Evolutionary conservation across 176 grass and related monocot genomes (phyloP), one percentile per base, ranked within the genome.

Genomic region (Thinopyrum elongatum): DNA sequence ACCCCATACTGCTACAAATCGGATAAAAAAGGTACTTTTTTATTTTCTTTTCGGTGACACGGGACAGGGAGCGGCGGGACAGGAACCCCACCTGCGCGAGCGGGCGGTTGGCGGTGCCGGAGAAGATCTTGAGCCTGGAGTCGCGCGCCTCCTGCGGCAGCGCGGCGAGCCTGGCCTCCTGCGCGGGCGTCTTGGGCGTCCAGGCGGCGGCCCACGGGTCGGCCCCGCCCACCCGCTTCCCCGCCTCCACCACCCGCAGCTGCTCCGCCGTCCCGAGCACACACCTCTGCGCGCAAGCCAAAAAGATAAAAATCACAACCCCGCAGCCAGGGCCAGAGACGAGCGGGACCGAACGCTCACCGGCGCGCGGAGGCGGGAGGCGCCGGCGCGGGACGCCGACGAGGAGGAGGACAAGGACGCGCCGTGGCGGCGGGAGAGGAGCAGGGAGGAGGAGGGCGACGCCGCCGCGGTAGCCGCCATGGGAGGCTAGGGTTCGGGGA

Each of bases 121-220:
- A 96, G 91, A 96, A 96, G 87, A 96, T 85, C 78, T 88, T 90
- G 81, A 96, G 75, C 84, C 94, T 91, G 27, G 91, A 90, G 69
- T 83, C 91, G 39, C 47, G 78, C 62, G 21, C 30, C 1, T 91
- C 89, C 61, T 26, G 26, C 15, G 68, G 82, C 77, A 34, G 76
- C 69, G 47, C 76, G 13, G 81, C 75, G 17, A 87, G 46, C 80
- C 75, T 87, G 5, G 80, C 59, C 67, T 80, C 80, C 85, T 47
- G 80, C 27, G 66, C 76, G 22, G 89, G 89, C 21, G 60, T 7
- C 47, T 38, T 73, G 1, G 89, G 89, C 10, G 35, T 49, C 89
- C 89, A 87, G 22, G 25, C 26, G 5, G 38, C 44, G 34, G 27
- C 38, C 80, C 34, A 33, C 33, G 67, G 46, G 33, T 76, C 77